Evolutionary conservation across 352 stramenopile species (phyloP).

Genomic region (Phytophthora hybrid): DNA sequence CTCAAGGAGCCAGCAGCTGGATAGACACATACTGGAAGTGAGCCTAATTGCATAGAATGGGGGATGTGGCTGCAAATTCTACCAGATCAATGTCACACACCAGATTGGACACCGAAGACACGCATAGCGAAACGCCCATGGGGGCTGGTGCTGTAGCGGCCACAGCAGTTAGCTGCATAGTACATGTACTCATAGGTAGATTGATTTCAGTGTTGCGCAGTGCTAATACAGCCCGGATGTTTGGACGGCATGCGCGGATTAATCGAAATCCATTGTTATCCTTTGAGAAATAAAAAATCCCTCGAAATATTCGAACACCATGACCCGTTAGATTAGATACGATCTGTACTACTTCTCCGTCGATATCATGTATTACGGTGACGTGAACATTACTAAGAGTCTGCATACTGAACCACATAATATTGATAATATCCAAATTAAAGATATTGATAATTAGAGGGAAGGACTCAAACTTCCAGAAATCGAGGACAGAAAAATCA

Average conservation of each 20-base stretch:
- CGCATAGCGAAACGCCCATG: slow-evolving; percentile 5
- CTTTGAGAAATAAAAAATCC: background rate
- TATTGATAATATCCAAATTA: too few relatives aligned
- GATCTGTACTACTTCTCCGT: background rate
- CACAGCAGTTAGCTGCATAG: background rate
- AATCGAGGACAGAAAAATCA: background rate
- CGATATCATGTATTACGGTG: background rate
- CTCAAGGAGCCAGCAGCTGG: slow-evolving; percentile 13
- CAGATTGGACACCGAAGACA: slow-evolving; percentile 6
- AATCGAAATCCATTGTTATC: slow-evolving; percentile 33
- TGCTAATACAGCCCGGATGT: background rate
- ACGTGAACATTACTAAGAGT: background rate
- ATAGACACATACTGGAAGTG: background rate
- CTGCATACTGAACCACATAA: background rate
- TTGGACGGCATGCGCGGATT: slow-evolving; percentile 27
- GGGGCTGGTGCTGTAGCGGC: background rate
- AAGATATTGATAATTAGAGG: too few relatives aligned
- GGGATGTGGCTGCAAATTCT: slow-evolving; percentile 14
- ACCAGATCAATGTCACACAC: slow-evolving; percentile 27
- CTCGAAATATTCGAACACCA: slow-evolving; percentile 11
- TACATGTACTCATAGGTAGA: background rate
- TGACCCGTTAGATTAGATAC: background rate
- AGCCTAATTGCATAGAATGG: slow-evolving; percentile 11
- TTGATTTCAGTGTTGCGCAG: background rate
- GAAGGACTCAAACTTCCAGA: too few relatives aligned